These are phyloP conservation scores for Beverwykella pulmonaria DNA, from an alignment of 495 filamentous ascomycete species.

Conservation along the genomic window DNA sequence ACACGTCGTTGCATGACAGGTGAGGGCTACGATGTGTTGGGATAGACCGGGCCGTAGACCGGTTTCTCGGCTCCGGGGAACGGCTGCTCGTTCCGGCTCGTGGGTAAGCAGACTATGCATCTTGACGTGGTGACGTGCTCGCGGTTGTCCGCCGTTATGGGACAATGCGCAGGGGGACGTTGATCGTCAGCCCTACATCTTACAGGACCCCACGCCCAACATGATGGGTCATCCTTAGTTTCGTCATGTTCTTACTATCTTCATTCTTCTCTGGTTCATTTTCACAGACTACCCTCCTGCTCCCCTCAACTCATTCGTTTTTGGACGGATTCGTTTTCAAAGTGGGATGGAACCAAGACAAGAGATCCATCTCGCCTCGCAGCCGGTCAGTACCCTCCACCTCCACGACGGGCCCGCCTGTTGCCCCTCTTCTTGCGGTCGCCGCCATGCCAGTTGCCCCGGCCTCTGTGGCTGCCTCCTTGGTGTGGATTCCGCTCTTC, in stretches of 20 bases:
- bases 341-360: not conserved
- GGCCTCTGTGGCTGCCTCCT: conserved; percentile 17
- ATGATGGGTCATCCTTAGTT: not conserved
- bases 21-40: not conserved
- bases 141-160: conserved; percentile 4
- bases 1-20: not conserved
- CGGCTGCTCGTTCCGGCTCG: not conserved
- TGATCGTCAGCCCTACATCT: conserved; percentile 20
- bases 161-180: not conserved
- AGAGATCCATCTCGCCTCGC: not conserved
- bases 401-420: conserved; percentile 23
- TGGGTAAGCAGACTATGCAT: not conserved
- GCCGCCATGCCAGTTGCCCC: conserved; percentile 31
- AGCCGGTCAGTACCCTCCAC: not conserved
- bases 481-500: conserved; percentile 34
- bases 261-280: too few species aligned
- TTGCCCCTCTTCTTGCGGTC: conserved; percentile 26
- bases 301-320: not conserved
- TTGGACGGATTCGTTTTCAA: not conserved
- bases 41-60: not conserved
- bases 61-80: not conserved
- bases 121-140: not conserved
- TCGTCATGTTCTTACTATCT: not conserved
- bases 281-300: too few species aligned
- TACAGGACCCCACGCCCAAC: not conserved